Base-by-base conservation (phyloP, 169 alveolate genomes). In the Plasmodium reichenowi region DNA sequence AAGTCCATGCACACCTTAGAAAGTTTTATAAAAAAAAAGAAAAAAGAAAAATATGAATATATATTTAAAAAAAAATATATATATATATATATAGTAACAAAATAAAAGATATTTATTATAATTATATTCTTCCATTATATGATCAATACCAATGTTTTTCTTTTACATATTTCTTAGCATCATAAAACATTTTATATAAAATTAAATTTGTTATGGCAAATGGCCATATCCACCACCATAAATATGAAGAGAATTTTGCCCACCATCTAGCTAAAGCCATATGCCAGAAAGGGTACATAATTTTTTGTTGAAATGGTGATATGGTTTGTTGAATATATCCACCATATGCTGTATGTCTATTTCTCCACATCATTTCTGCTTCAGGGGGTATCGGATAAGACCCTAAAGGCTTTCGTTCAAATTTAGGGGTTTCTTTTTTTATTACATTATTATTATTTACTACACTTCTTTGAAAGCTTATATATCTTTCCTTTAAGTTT, bases 321-420 rank as follows among this genome's bases (percentile, higher is more conserved):
- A 95, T 83, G 15, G 96, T 94, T 80, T 95, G 98, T 87, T 94
- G 96, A 74, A 93, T 92, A 85, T 92, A 95, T 15, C 97, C 97
- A 2, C 98, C 98, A 72, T 91, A 95, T 29, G 95, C 95, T 24
- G 89, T 90, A 85, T 94, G 92, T 88, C 98, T 93, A 80, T 95
- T 95, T 74, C 93, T 94, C 98, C 98, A 95, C 80, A 95, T 93
- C 96, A 95, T 88, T 85, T 94, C 97, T 26, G 92, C 95, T 73
- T 95, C 98, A 20, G 98, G 98, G 38, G 98, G 96, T 43, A 94
- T 86, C 45, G 98, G 98, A 80, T 95, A 95, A 22, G 94, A 83
- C 4, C 98, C 98, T 60, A 95, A 93, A 8, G 97, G 95, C 24
- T 93, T 94, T 59, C 93, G 97, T 47, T 95, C 76, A 72, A 86